Evolutionary conservation across 805 yeast species (phyloP).

Genomic region (Wickerhamomyces chambardii): DNA sequence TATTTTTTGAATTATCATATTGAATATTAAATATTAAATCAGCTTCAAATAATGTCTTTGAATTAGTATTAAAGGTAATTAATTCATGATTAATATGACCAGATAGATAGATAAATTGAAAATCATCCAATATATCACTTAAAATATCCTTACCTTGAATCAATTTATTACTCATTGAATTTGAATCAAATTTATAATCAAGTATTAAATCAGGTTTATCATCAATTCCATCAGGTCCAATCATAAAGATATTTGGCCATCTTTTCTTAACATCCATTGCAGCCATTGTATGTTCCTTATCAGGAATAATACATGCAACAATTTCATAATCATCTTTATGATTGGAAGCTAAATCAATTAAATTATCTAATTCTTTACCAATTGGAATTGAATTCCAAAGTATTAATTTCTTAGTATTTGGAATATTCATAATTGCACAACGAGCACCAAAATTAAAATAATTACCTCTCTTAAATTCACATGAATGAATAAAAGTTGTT

Average conservation of each 20-base stretch:
- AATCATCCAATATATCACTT: constrained; percentile 32
- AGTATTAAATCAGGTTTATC: constrained; percentile 26
- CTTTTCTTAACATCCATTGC: constrained; percentile 39
- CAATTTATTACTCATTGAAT: constrained; percentile 25
- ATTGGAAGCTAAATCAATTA: constrained; percentile 26
- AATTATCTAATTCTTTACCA: constrained; percentile 32
- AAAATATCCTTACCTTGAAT: constrained; percentile 23
- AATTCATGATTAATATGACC: constrained; percentile 51
- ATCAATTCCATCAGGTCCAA: constrained; percentile 36
- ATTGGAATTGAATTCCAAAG: constrained; percentile 57
- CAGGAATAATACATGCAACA: constrained; percentile 50
- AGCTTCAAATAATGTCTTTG: constrained; percentile 46
- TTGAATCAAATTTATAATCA: constrained; percentile 28
- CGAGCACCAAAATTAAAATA: constrained; percentile 27
- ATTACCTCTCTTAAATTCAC: constrained; percentile 21
- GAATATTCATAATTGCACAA: constrained; percentile 24
- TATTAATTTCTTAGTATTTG: constrained; percentile 22
- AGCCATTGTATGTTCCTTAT: constrained; percentile 58
- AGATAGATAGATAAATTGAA: constrained; percentile 51
- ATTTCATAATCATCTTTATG: constrained; percentile 27
- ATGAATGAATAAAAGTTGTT: constrained; percentile 24
- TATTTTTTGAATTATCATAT: constrained; percentile 31
- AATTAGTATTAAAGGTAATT: constrained; percentile 34
- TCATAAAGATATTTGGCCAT: constrained; percentile 40
- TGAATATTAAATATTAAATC: constrained; percentile 56